Conservation (phyloP, 192 early-diverging fungal genomes). For the Oehlia diaphana region DNA sequence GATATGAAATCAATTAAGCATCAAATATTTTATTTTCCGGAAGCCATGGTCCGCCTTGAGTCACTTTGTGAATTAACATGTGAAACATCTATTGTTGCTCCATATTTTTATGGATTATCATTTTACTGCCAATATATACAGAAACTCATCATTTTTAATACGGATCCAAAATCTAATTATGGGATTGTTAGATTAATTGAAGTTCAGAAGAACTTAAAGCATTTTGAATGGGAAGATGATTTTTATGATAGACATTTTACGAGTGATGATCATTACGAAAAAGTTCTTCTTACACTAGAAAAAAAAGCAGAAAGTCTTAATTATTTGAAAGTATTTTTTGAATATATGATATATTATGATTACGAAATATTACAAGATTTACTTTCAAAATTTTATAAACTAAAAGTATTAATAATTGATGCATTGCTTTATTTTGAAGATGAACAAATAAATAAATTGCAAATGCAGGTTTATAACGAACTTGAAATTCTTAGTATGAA, state of each 20-base stretch:
- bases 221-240: not conserved
- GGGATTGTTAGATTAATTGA: not conserved
- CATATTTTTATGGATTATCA: not conserved
- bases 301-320: not conserved
- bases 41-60: not conserved
- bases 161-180: not conserved
- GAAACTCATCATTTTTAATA: not conserved
- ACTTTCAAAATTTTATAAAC: not conserved
- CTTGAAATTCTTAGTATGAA: too few relatives aligned
- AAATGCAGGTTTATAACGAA: too few relatives aligned
- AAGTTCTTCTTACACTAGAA: not conserved
- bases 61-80: not conserved
- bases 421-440: too few relatives aligned
- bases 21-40: not conserved
- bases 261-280: not conserved
- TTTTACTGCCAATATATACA: not conserved
- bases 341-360: not conserved
- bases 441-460: too few relatives aligned
- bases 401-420: not conserved
- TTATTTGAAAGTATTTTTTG: not conserved
- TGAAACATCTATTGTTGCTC: not conserved
- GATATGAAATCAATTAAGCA: not conserved
- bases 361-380: not conserved
- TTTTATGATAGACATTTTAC: not conserved
- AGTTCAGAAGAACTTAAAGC: not conserved